A percentile compares a stretch with the other conserved stretches of the same genome.
Conservation (phyloP, 352 stramenopile species). For the Saprolegnia diclina region DNA sequence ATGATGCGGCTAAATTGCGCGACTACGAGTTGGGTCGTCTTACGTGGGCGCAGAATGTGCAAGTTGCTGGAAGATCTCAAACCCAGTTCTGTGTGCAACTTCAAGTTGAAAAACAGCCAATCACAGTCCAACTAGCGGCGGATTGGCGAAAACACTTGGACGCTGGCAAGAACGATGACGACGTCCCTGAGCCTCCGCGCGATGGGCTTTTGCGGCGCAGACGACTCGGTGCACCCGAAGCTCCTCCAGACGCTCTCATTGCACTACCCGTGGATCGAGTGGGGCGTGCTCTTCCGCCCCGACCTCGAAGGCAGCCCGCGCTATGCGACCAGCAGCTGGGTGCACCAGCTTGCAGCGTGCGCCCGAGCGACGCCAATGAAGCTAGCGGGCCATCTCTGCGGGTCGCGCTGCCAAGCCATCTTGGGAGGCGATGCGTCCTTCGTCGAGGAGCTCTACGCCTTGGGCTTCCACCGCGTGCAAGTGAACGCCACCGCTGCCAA, state of each 20-base stretch:
- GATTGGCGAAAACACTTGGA: too few relatives aligned
- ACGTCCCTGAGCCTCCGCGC: slow-evolving; percentile 11
- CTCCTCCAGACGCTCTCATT: slow-evolving; percentile 39
- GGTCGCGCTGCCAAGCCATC: slow-evolving; percentile 56
- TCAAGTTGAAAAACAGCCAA: too few relatives aligned
- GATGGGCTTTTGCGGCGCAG: slow-evolving; percentile 69
- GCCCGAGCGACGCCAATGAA: slow-evolving; percentile 36
- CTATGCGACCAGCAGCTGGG: slow-evolving; percentile 39
- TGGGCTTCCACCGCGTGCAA: slow-evolving; percentile 65
- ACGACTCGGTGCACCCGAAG: slow-evolving; percentile 66
- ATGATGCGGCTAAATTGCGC: too few relatives aligned
- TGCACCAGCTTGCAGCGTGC: slow-evolving; percentile 3
- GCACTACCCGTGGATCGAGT: slow-evolving; percentile 57
- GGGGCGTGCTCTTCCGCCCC: slow-evolving; percentile 67
- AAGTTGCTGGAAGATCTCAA: too few relatives aligned
- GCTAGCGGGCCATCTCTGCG: slow-evolving; percentile 70
- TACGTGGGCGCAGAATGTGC: too few relatives aligned
- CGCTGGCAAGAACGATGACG: not conserved
- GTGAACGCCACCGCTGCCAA: slow-evolving; percentile 79
- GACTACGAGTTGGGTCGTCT: too few relatives aligned
- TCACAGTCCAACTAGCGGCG: too few relatives aligned
- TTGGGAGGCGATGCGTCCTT: slow-evolving; percentile 49
- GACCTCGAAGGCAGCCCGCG: slow-evolving; percentile 51
- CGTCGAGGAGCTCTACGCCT: slow-evolving; percentile 33
- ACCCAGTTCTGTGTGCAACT: too few relatives aligned